Base-by-base conservation (phyloP, 2,329 filamentous ascomycete species). In the Acephala macrosclerotiorum region DNA sequence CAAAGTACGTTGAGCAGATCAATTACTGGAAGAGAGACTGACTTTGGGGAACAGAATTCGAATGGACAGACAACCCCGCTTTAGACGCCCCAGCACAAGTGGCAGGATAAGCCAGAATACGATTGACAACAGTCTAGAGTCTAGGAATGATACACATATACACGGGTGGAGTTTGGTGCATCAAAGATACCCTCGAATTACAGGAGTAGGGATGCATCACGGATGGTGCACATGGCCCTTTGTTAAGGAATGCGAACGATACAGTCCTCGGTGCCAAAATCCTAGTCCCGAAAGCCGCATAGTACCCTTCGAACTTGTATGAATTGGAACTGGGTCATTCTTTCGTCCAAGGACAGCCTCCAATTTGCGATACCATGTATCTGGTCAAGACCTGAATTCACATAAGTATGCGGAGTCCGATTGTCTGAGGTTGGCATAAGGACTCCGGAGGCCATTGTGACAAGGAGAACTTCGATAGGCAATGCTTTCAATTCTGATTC, bases 1-100 rank as follows among this genome's bases (percentile, higher is more conserved):
- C 96, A 98, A 79, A 93, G 93, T 96, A 85, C 73, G 84, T 76
- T 53, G 12, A 22, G 11, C 14, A 53, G 8, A 29, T n/a, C 12
- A 29, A 14, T 7, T 22, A 53, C 6, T 16, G 14, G 22, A 33
- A 53, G 18, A 56, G 3, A 42, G 42, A 42, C 49, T 67, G 51
- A 59, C 36, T 29, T 63, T 14, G 22, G 9, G 16, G 6, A 47
- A 25, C 72, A 85, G 83, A 85, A 77, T 85, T 85, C 66, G 83
- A 85, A 74, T 84, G 82, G 82, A 83, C 59, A 7, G 67, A 73
- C 12, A 66, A 69, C 25, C 49, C 49, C 12, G 49, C 49, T 16
- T 53, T 53, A 14, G 9, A 22, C 12, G 49, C 49, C 26, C 49
- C 49, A 18, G 14, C 49, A 29, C 22, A 14, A 33, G 49, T n/a